A percentile compares a stretch with the other conserved stretches of the same genome.
Evolutionary conservation across 2,329 filamentous ascomycete species (phyloP).

Genomic region (Rugonectria rugulosa): DNA sequence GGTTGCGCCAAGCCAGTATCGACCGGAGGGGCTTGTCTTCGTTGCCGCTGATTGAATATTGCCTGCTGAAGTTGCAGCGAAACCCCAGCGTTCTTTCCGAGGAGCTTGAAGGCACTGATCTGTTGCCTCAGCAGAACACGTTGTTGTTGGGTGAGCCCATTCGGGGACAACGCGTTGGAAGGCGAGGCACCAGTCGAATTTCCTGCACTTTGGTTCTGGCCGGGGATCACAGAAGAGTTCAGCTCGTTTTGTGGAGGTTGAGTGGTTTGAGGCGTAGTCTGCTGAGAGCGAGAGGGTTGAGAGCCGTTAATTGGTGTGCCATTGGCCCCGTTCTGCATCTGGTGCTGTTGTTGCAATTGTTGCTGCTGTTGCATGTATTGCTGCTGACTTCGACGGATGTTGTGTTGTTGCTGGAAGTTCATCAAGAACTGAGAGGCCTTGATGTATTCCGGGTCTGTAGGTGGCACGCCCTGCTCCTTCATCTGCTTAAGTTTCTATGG

Average conservation of each 20-base stretch:
- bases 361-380: slow-evolving; percentile 56
- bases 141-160: slow-evolving; percentile 80
- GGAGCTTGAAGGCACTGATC: slow-evolving; percentile 88
- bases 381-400: slow-evolving; percentile 59
- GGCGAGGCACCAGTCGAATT: slow-evolving; percentile 43
- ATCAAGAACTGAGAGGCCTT: slow-evolving; percentile 80
- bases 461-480: slow-evolving; percentile 83
- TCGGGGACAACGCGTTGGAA: slow-evolving; percentile 45
- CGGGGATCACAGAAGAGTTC: slow-evolving; percentile 50
- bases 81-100: slow-evolving; percentile 87
- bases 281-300: slow-evolving; percentile 50
- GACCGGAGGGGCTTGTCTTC: slow-evolving; percentile 63
- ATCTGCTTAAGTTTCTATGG: slow-evolving; percentile 85
- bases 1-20: slow-evolving; percentile 53
- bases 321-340: slow-evolving; percentile 64
- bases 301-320: slow-evolving; percentile 59
- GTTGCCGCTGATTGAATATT: slow-evolving; percentile 78
- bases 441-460: slow-evolving; percentile 85
- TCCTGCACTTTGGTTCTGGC: slow-evolving; percentile 41
- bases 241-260: slow-evolving; percentile 46
- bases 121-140: slow-evolving; percentile 81
- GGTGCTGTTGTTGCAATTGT: slow-evolving; percentile 53
- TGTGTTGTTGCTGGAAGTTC: slow-evolving; percentile 72
- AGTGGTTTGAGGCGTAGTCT: slow-evolving; percentile 42
- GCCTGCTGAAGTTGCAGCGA: slow-evolving; percentile 81